Evolutionary conservation across 441 rosid genomes (phyloP).

Genomic region (Oxalis stricta): DNA sequence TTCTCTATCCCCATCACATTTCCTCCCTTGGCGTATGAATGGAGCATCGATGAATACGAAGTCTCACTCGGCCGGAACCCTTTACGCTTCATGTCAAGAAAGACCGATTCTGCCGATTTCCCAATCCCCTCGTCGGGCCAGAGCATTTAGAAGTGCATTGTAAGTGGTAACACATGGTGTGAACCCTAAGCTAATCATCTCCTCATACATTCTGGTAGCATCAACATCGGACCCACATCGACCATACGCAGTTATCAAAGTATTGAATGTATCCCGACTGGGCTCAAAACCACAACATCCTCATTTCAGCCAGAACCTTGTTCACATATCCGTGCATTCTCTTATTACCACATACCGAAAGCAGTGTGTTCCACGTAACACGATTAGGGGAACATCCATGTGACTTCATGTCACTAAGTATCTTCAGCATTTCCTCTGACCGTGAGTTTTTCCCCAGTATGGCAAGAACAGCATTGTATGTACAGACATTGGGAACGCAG

Average conservation of each 20-base stretch:
- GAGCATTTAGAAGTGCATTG: conserved; percentile 76
- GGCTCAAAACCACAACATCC: conserved; percentile 82
- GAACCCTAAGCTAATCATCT: conserved; percentile 70
- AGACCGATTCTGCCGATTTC: conserved; percentile 56
- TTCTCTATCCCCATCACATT: conserved; percentile 48
- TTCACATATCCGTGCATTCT: conserved; percentile 58
- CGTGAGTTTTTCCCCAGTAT: conserved; percentile 71
- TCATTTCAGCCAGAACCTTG: conserved; percentile 62
- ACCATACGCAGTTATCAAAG: conserved; percentile 70
- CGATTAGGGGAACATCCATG: conserved; percentile 72
- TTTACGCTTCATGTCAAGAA: conserved; percentile 57
- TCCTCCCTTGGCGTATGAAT: conserved; percentile 71
- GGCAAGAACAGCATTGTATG: conserved; percentile 64
- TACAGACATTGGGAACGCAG: conserved; percentile 67
- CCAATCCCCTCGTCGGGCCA: conserved; percentile 77
- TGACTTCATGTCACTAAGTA: conserved; percentile 61
- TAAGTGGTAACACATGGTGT: conserved; percentile 63
- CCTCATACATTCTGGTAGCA: conserved; percentile 50
- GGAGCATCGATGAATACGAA: conserved; percentile 57
- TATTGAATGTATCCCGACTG: conserved; percentile 75
- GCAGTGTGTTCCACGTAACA: conserved; percentile 85
- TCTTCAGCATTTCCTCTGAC: conserved; percentile 54
- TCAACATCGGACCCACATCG: conserved; percentile 57
- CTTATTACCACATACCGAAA: conserved; percentile 55
- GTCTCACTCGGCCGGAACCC: conserved; percentile 72